These are phyloP conservation scores for Fusarium nurragi DNA, from an alignment of 2,329 filamentous ascomycete species.

Conservation along the genomic window DNA sequence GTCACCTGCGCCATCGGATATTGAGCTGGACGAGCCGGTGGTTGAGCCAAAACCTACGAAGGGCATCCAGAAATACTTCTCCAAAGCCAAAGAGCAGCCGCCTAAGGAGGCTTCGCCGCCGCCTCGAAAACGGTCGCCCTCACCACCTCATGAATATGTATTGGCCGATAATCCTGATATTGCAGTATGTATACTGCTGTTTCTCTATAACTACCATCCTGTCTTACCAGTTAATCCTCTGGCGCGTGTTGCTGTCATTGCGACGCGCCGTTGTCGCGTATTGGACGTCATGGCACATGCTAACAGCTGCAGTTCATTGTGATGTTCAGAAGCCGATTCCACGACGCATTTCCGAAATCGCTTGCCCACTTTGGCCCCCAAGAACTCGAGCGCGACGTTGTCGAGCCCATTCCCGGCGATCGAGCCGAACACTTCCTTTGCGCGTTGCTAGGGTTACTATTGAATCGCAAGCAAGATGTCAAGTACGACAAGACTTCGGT, in stretches of 20 bases:
- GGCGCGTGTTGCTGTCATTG: conserved; percentile 52
- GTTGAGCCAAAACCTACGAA: conserved; percentile 57
- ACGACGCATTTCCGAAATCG: conserved; percentile 87
- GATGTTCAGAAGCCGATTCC: conserved; percentile 96
- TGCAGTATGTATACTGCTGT: conserved; percentile 73
- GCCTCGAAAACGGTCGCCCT: conserved; percentile 81
- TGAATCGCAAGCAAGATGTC: conserved; percentile 98
- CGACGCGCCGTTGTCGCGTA: conserved; percentile 66
- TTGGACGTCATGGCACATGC: conserved; percentile 46
- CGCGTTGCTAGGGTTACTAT: conserved; percentile 83
- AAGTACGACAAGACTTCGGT: conserved; percentile 72
- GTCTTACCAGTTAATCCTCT: conserved; percentile 40
- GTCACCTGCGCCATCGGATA: conserved; percentile 57
- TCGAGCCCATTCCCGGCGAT: conserved; percentile 80
- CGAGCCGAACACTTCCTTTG: conserved; percentile 90
- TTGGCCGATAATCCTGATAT: conserved; percentile 92
- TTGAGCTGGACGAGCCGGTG: conserved; percentile 60
- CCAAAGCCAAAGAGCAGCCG: conserved; percentile 62
- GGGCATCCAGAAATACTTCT: conserved; percentile 75
- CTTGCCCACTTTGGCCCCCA: conserved; percentile 92
- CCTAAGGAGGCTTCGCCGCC: conserved; percentile 71
- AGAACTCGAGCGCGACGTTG: conserved; percentile 89
- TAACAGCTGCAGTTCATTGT: conserved; percentile 82
- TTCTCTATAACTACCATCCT: background rate
- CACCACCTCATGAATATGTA: conserved; percentile 89